phyloP scores from a whole-genome alignment of 495 filamentous ascomycete genomes.

The Amphirosellinia nigrospora region DNA sequence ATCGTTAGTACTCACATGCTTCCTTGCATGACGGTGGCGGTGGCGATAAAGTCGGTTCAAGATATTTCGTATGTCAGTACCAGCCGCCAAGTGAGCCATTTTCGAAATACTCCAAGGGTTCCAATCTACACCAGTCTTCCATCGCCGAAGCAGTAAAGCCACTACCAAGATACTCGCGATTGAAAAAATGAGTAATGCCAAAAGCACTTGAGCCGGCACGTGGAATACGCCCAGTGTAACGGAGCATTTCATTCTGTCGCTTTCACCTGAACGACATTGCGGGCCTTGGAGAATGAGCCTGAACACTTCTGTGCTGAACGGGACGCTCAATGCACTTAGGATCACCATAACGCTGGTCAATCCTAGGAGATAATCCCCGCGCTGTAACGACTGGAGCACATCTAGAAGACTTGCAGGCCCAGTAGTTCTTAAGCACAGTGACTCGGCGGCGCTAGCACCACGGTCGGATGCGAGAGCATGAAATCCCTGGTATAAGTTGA shows the following conservation, averaged over 20 bases:
- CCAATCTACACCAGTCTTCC: constrained; percentile 38
- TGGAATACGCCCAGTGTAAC: constrained; percentile 31
- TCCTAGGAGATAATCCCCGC: constrained; percentile 31
- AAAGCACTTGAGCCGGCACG: constrained; percentile 29
- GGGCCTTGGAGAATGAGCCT: constrained; percentile 33
- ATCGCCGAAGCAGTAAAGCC: constrained; percentile 33
- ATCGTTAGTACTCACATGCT: neutral
- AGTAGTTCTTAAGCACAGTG: constrained; percentile 35
- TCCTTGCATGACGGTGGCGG: constrained; percentile 9
- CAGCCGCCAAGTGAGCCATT: constrained; percentile 36
- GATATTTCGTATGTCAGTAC: constrained; percentile 32
- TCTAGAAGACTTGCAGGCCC: constrained; percentile 26
- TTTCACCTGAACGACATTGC: constrained; percentile 15
- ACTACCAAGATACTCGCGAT: constrained; percentile 26
- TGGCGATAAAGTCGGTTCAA: constrained; percentile 28
- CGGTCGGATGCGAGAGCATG: constrained; percentile 33
- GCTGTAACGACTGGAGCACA: constrained; percentile 28
- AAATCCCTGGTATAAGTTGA: constrained; percentile 44
- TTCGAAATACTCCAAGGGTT: constrained; percentile 41
- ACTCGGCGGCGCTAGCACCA: constrained; percentile 36
- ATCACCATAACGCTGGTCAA: constrained; percentile 36
- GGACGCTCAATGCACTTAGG: constrained; percentile 31
- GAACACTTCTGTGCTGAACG: constrained; percentile 35
- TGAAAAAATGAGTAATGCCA: constrained; percentile 34
- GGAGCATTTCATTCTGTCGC: constrained; percentile 22